Evolutionary conservation across 208 protist species (phyloP).

Genomic region (Acanthamoeba rhysodes): DNA sequence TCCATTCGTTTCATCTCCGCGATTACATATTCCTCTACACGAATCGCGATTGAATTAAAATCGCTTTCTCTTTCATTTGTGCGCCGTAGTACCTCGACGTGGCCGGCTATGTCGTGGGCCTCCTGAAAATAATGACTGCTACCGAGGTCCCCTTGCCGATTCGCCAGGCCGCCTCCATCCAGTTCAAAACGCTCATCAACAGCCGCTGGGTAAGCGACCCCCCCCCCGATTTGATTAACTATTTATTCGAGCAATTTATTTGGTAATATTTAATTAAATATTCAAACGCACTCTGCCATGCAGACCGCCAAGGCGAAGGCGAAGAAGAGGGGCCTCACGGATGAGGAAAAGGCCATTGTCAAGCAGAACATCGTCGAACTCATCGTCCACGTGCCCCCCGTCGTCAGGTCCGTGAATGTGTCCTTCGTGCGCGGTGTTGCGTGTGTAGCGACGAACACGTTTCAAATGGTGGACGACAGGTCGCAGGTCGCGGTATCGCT

Average conservation of each 20-base stretch:
- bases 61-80: background rate
- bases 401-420: background rate
- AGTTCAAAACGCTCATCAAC: slow-evolving; percentile 54
- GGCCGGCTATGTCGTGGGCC: background rate
- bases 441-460: too few species aligned
- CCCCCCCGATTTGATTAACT: background rate
- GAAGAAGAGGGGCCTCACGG: slow-evolving; percentile 1
- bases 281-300: background rate
- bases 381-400: slow-evolving; percentile 24
- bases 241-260: background rate
- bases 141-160: slow-evolving; percentile 23
- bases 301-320: background rate
- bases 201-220: background rate
- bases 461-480: background rate
- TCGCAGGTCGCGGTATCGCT: background rate
- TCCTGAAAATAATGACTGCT: slow-evolving; percentile 43
- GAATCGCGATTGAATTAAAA: background rate
- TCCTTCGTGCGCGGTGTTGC: too few species aligned
- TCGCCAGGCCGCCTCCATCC: slow-evolving; percentile 29
- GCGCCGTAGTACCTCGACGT: background rate
- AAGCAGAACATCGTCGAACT: slow-evolving; percentile 66
- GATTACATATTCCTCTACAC: background rate
- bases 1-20: background rate
- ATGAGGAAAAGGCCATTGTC: slow-evolving; percentile 34
- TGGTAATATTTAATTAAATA: background rate